These are phyloP conservation scores for Annulohypoxylon stygium DNA, from an alignment of 495 filamentous ascomycete genomes.

Conservation along the genomic window DNA sequence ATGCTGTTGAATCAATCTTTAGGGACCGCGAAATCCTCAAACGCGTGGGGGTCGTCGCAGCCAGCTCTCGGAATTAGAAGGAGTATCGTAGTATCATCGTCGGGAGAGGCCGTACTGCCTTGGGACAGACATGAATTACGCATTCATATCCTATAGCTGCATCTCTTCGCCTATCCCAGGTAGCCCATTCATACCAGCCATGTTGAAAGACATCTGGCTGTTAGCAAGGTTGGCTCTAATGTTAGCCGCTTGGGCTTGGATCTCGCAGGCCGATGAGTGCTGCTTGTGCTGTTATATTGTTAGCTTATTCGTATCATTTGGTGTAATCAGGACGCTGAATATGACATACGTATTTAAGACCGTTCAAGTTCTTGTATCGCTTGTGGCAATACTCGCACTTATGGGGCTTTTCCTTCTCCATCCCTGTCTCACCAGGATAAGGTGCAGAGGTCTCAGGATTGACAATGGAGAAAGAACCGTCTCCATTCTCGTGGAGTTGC, in stretches of 20 bases:
- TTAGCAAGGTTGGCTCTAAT: constrained; percentile 57
- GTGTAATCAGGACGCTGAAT: not conserved
- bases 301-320: constrained; percentile 25
- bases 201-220: constrained; percentile 50
- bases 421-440: constrained; percentile 94
- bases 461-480: constrained; percentile 98
- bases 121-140: not conserved
- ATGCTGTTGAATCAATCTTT: constrained; percentile 47
- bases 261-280: constrained; percentile 80
- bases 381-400: constrained; percentile 97
- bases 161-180: constrained; percentile 65
- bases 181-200: constrained; percentile 51
- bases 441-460: constrained; percentile 94
- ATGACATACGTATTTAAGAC: constrained; percentile 81
- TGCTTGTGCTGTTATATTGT: constrained; percentile 73
- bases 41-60: constrained; percentile 14
- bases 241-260: constrained; percentile 56
- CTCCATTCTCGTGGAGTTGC: constrained; percentile 92
- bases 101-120: not conserved
- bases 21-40: constrained; percentile 10
- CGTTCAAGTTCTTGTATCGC: constrained; percentile 99
- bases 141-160: constrained; percentile 50
- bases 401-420: constrained; percentile 99
- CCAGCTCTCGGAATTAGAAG: constrained; percentile 16
- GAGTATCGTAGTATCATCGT: not conserved